Evolutionary conservation across 495 filamentous ascomycete species (phyloP).

Genomic region (Annulohypoxylon stygium): DNA sequence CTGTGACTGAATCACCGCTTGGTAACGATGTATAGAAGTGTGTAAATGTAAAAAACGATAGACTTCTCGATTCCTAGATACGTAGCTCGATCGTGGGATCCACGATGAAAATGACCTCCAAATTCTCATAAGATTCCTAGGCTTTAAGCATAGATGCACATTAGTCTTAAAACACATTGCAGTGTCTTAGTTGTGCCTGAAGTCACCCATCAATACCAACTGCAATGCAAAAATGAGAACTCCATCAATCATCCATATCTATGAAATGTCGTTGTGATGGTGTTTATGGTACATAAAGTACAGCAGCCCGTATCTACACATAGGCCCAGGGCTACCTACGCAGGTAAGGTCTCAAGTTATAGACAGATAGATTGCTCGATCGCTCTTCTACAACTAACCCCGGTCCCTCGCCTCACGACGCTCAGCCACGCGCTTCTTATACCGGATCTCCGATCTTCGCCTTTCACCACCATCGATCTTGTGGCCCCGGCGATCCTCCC

Average conservation of each 20-base stretch:
- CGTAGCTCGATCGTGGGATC: too few species aligned
- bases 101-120: too few species aligned
- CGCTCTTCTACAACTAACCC: conserved; percentile 35
- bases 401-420: conserved; percentile 60
- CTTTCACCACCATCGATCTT: conserved; percentile 98
- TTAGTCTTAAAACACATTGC: too few species aligned
- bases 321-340: neutral
- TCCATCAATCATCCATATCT: conserved; percentile 6
- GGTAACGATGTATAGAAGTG: too few species aligned
- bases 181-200: too few species aligned
- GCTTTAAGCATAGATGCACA: too few species aligned
- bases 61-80: too few species aligned
- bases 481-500: conserved; percentile 83
- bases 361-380: neutral
- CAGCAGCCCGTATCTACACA: conserved; percentile 11
- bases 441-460: conserved; percentile 83
- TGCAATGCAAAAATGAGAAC: neutral
- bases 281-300: conserved; percentile 47
- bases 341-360: neutral
- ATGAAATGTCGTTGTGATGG: conserved; percentile 4
- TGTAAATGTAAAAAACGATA: too few species aligned
- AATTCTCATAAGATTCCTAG: too few species aligned
- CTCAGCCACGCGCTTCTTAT: conserved; percentile 64
- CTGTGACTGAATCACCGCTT: too few species aligned
- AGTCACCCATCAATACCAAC: too few species aligned